phyloP scores from a whole-genome alignment of 345 rosid genomes.

The Durio zibethinus region DNA sequence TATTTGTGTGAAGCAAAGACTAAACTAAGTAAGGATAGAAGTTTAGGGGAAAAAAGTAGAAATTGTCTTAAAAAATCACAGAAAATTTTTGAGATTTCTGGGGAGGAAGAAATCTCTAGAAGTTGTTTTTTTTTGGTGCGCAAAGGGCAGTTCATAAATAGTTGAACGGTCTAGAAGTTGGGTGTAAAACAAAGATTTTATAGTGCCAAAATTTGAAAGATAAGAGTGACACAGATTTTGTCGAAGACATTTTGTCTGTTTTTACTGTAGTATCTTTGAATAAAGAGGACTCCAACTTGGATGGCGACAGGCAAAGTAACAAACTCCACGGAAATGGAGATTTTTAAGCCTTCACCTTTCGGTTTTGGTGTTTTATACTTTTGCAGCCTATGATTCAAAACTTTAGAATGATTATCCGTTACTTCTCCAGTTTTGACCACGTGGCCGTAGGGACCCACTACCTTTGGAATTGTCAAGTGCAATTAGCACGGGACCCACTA shows the following conservation, averaged over 20 bases:
- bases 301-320: background rate
- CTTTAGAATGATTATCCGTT: background rate
- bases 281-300: background rate
- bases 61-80: too few species aligned
- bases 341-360: background rate
- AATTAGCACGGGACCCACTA: background rate
- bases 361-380: background rate
- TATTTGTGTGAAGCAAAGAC: too few species aligned
- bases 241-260: background rate
- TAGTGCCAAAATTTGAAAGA: background rate
- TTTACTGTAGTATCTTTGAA: background rate
- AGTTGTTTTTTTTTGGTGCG: too few species aligned
- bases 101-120: background rate
- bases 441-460: background rate
- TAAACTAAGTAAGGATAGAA: too few species aligned
- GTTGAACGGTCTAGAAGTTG: too few species aligned
- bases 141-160: too few species aligned
- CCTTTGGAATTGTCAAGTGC: background rate
- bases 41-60: background rate
- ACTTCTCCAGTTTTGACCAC: background rate
- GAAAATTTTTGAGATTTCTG: too few species aligned
- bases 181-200: background rate
- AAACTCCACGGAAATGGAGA: background rate
- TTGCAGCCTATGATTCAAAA: background rate
- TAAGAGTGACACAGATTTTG: background rate